phyloP scores from a whole-genome alignment of 352 stramenopile species.

The Globisporangium acanthophoron region DNA sequence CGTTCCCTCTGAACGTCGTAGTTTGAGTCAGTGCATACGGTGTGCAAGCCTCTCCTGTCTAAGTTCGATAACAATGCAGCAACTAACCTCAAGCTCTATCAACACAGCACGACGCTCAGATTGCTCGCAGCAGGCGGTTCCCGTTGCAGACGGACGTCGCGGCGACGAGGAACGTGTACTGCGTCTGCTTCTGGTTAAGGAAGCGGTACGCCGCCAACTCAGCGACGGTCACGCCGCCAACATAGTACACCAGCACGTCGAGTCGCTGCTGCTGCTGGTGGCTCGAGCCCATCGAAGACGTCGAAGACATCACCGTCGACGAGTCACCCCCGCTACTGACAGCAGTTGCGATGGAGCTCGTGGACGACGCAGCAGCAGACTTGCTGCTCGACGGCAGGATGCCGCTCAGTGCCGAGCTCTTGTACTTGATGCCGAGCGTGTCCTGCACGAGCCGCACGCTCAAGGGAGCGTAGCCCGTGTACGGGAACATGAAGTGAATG shows the following conservation, averaged over 20 bases:
- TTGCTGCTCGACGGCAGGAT: conserved; percentile 8
- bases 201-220: conserved; percentile 76
- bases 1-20: conserved; percentile 5
- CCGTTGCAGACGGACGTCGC: conserved; percentile 74
- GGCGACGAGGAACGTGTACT: conserved; percentile 62
- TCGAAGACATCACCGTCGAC: neutral
- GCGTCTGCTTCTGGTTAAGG: conserved; percentile 57
- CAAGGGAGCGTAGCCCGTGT: conserved; percentile 80
- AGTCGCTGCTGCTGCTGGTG: conserved; percentile 2
- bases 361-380: conserved; percentile 6
- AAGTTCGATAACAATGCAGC: no score
- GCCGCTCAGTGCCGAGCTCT: conserved; percentile 17
- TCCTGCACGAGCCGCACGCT: conserved; percentile 76
- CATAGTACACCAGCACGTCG: conserved; percentile 75
- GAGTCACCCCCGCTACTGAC: neutral
- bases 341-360: neutral
- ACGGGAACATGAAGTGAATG: conserved; percentile 86
- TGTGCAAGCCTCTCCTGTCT: no score
- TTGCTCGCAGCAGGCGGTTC: conserved; percentile 52
- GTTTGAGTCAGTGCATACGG: neutral
- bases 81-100: no score
- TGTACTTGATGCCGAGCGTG: conserved; percentile 66
- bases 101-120: conserved; percentile 15
- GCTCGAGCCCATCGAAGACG: conserved; percentile 1
- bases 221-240: conserved; percentile 77